A percentile compares a stretch with the other conserved stretches of the same genome.
phyloP scores from a whole-genome alignment of 1,284 basidiomycete genomes.

The Tremellales sp. region DNA sequence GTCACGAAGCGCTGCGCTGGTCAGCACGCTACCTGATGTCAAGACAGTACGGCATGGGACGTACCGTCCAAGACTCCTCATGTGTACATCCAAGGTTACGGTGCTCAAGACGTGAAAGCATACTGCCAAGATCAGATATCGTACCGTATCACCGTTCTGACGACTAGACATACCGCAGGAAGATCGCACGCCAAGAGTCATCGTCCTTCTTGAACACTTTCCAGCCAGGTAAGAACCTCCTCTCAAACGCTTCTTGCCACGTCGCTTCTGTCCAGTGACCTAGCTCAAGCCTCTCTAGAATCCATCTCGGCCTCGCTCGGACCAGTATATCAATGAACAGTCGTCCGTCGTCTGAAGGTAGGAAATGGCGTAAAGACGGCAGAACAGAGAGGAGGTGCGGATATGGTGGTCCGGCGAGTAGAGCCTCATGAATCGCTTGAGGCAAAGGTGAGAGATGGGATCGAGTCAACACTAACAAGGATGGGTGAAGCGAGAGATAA shows the following conservation, averaged over 20 bases:
- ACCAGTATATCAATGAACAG: conserved; percentile 37
- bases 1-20: conserved; percentile 41
- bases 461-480: conserved; percentile 26
- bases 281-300: conserved; percentile 37
- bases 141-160: not conserved
- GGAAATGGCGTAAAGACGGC: conserved; percentile 30
- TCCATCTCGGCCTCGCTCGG: conserved; percentile 35
- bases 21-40: not conserved
- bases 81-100: conserved; percentile 38
- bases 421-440: conserved; percentile 12
- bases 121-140: conserved; percentile 13
- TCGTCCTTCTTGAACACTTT: conserved; percentile 29
- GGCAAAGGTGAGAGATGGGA: conserved; percentile 37
- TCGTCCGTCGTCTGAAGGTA: conserved; percentile 16
- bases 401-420: conserved; percentile 31
- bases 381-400: conserved; percentile 26
- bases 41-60: conserved; percentile 3
- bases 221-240: conserved; percentile 42
- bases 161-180: conserved; percentile 22
- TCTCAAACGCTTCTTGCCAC: conserved; percentile 40
- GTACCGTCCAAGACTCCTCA: conserved; percentile 43
- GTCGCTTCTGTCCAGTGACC: conserved; percentile 28
- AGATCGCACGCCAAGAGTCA: conserved; percentile 40
- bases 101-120: conserved; percentile 36
- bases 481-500: conserved; percentile 30